These are phyloP conservation scores for Trypanosoma melophagium DNA, from an alignment of 208 protist genomes.

Conservation along the genomic window DNA sequence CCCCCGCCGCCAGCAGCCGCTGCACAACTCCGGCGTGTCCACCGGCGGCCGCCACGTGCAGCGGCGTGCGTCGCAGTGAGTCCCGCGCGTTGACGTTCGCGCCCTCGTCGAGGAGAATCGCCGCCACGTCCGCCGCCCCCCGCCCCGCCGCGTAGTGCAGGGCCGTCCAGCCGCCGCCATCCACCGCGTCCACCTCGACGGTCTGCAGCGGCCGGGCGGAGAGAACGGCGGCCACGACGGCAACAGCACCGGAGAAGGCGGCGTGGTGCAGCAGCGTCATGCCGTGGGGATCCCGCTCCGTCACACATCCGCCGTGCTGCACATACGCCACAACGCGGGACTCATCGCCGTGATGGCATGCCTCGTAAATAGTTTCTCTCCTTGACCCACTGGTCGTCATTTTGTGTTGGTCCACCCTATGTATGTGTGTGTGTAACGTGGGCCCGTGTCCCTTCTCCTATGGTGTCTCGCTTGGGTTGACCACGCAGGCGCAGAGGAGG, in stretches of 20 bases:
- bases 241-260: slow-evolving; percentile 59
- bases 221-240: slow-evolving; percentile 46
- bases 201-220: slow-evolving; percentile 29
- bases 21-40: slow-evolving; percentile 38
- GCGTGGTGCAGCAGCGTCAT: slow-evolving; percentile 88
- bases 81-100: slow-evolving; percentile 74
- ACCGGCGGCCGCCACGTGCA: slow-evolving; percentile 71
- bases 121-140: slow-evolving; percentile 43
- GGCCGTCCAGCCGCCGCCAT: slow-evolving; percentile 81
- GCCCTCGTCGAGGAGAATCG: slow-evolving; percentile 58
- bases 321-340: slow-evolving; percentile 62
- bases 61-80: slow-evolving; percentile 58
- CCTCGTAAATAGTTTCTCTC: slow-evolving; percentile 72
- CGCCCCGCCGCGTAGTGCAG: slow-evolving; percentile 85
- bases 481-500: not conserved
- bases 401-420: not conserved
- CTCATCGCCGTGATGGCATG: slow-evolving; percentile 54
- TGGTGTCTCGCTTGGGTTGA: not conserved
- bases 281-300: slow-evolving; percentile 63
- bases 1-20: slow-evolving; percentile 50
- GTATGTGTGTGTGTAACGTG: not conserved
- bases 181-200: slow-evolving; percentile 60
- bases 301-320: slow-evolving; percentile 67
- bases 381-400: not conserved
- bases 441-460: not conserved